Evolutionary conservation across 2,329 filamentous ascomycete species (phyloP), one percentile per base, ranked within the genome.

Genomic region (Diaporthe destruens): DNA sequence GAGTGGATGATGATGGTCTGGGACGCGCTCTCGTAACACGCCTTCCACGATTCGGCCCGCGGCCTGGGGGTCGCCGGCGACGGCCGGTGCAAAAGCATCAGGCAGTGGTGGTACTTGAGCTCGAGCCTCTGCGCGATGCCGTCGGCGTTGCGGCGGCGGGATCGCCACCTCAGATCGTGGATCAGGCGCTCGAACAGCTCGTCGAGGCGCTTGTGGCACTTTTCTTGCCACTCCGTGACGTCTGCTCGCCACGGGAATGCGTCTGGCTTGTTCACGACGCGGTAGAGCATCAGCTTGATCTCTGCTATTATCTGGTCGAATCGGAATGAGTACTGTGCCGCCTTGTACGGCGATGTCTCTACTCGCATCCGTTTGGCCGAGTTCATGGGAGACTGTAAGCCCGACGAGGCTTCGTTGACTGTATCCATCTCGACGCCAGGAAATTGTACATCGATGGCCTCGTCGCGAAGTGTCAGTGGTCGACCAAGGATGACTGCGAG

Each of bases 41-140:
- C 75, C 29, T 76, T 75, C 71, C 77, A 75, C 5, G 76, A 78
- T 20, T 75, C 66, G 14, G 75, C 34, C 3, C 72, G 76, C 3
- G 79, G 79, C 14, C 57, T 74, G 1, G 76, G 72, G 6, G 80
- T 77, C 20, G 77, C 78, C 0, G 77, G 79, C n/a, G 76, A 80
- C 16, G 79, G 79, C 8, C 79, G 73, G 65, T 80, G 78, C 7
- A 80, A 74, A 14, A 80, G 72, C 74, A 79, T 79, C 4, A 80
- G 74, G 25, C 78, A 78, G 36, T 80, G 79, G 39, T 80, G 76
- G 36, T 79, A 80, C 56, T 80, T 80, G 18, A 80, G 76, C 67
- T 80, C 79, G 11, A 80, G 75, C 20, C 72, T 75, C 54, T 78
- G 76, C 5, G 72, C 69, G 12, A 74, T 67, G 14, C 71, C 57